Percentiles rank a stretch among this genome's conserved stretches.
Conservation (phyloP, 2,329 filamentous ascomycete species). For the Celoporthe dispersa region DNA sequence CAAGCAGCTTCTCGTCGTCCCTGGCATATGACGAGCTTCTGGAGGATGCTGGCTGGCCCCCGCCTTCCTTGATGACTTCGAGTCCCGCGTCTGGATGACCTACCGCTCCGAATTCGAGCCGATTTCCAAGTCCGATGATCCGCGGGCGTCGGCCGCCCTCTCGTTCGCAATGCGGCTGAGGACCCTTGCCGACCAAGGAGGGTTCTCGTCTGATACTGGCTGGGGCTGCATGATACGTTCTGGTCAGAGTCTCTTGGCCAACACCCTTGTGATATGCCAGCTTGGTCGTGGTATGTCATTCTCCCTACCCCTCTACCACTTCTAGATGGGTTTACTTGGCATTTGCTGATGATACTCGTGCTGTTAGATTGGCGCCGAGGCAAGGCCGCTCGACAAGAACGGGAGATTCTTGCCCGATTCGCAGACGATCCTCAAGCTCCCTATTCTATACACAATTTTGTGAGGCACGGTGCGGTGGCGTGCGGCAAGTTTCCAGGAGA, state of each 20-base stretch:
- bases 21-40: constrained; percentile 52
- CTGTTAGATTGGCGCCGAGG: constrained; percentile 74
- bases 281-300: constrained; percentile 75
- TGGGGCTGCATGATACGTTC: constrained; percentile 99
- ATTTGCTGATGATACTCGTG: constrained; percentile 9
- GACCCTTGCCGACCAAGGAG: constrained; percentile 74
- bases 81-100: constrained; percentile 94
- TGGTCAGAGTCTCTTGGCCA: constrained; percentile 90
- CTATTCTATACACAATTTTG: constrained; percentile 95
- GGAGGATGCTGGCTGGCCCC: constrained; percentile 73
- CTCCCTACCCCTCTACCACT: not conserved
- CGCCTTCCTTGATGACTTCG: constrained; percentile 89
- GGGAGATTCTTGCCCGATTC: constrained; percentile 76
- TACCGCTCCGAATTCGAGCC: constrained; percentile 86
- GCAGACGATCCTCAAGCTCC: constrained; percentile 85
- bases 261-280: constrained; percentile 72
- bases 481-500: constrained; percentile 96
- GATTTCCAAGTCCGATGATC: constrained; percentile 79
- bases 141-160: constrained; percentile 71
- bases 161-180: constrained; percentile 85
- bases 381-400: constrained; percentile 62
- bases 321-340: not conserved
- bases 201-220: constrained; percentile 90
- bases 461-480: constrained; percentile 80
- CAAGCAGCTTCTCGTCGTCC: constrained; percentile 58